Conservation (phyloP, 2,329 filamentous ascomycete genomes). For the Talaromyces atroroseus region DNA sequence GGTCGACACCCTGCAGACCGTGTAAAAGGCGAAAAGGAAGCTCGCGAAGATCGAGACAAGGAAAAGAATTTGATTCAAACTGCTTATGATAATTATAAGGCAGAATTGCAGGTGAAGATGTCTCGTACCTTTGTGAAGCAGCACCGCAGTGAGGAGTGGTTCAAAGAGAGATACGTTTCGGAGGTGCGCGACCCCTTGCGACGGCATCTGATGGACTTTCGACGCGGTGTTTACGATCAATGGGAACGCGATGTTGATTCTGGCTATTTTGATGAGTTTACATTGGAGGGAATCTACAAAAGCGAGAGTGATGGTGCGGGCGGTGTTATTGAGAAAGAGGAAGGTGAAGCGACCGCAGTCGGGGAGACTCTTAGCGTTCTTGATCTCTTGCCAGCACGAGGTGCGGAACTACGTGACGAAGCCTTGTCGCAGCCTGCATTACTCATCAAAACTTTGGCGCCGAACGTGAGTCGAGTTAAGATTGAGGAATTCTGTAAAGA, state of each 20-base stretch:
- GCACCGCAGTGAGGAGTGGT: slow-evolving; percentile 97
- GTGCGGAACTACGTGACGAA: slow-evolving; percentile 84
- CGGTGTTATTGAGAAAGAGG: slow-evolving; percentile 84
- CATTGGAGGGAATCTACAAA: slow-evolving; percentile 88
- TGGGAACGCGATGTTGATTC: slow-evolving; percentile 85
- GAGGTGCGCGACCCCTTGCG: slow-evolving; percentile 73
- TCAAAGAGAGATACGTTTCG: slow-evolving; percentile 86
- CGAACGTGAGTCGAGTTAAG: slow-evolving; percentile 88
- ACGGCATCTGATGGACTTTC: slow-evolving; percentile 70
- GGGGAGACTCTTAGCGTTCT: slow-evolving; percentile 91
- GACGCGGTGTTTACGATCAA: slow-evolving; percentile 70
- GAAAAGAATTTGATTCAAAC: slow-evolving; percentile 59
- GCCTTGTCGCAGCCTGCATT: slow-evolving; percentile 83
- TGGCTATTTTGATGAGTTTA: slow-evolving; percentile 89
- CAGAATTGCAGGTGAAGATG: slow-evolving; percentile 64
- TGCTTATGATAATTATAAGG: slow-evolving; percentile 62
- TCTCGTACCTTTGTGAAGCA: slow-evolving; percentile 83
- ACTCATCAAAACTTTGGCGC: slow-evolving; percentile 95
- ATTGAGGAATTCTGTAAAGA: slow-evolving; percentile 93
- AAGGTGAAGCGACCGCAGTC: slow-evolving; percentile 84
- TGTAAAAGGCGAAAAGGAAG: slow-evolving; percentile 58
- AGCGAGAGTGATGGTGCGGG: slow-evolving; percentile 83
- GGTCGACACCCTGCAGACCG: slow-evolving; percentile 50
- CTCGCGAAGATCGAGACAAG: slow-evolving; percentile 57
- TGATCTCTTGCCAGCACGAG: slow-evolving; percentile 76